These are phyloP conservation scores for Boletus bicolor DNA, from an alignment of 768 basidiomycete species.

Conservation along the genomic window DNA sequence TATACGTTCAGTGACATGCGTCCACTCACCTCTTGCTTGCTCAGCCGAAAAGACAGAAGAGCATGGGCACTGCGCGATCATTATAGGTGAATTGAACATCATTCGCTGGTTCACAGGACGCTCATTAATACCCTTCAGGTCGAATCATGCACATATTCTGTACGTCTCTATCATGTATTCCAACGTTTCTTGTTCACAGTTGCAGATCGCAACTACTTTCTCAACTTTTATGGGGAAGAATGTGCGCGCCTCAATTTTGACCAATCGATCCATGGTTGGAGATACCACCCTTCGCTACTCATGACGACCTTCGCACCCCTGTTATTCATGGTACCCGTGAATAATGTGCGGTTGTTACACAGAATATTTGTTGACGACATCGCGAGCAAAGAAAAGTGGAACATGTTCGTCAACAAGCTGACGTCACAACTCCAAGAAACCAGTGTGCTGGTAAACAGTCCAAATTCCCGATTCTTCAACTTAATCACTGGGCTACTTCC, in stretches of 20 bases:
- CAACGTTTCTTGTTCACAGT: background rate
- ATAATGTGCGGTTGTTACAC: constrained; percentile 44
- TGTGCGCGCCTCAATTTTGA: constrained; percentile 39
- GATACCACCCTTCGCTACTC: constrained; percentile 31
- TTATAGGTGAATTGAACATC: constrained; percentile 18
- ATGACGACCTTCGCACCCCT: constrained; percentile 40
- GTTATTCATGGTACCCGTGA: constrained; percentile 49
- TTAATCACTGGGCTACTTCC: background rate
- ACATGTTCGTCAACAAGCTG: constrained; percentile 41
- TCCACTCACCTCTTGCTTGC: background rate
- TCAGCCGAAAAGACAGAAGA: constrained; percentile 12
- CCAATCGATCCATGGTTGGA: constrained; percentile 31
- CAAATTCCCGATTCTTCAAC: background rate
- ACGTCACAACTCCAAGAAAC: constrained; percentile 51
- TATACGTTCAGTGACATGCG: background rate
- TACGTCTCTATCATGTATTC: constrained; percentile 6
- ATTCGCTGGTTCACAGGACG: background rate
- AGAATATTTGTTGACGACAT: constrained; percentile 49
- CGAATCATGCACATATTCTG: constrained; percentile 32
- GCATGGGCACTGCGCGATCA: constrained; percentile 16
- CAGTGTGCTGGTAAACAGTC: constrained; percentile 46
- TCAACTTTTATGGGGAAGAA: constrained; percentile 43
- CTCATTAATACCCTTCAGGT: constrained; percentile 16
- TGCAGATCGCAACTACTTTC: constrained; percentile 35
- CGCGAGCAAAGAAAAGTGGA: constrained; percentile 42